These are phyloP conservation scores for Baudoinia panamericana DNA, from an alignment of 495 filamentous ascomycete species.

Conservation along the genomic window DNA sequence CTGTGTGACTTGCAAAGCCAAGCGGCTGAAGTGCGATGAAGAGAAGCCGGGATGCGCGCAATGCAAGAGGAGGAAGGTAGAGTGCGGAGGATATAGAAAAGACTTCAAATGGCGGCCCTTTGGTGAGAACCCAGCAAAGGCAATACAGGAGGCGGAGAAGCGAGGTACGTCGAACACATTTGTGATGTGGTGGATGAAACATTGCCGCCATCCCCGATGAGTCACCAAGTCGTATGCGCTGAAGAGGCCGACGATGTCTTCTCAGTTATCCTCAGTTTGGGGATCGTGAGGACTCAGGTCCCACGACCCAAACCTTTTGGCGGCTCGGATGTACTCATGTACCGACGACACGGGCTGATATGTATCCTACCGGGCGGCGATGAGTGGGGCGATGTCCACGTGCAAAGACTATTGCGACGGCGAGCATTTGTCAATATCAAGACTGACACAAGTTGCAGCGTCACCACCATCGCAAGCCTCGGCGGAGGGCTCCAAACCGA, in stretches of 20 bases:
- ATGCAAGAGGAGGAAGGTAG: conserved; percentile 55
- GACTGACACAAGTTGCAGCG: too few species aligned
- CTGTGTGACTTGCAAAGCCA: conserved; percentile 70
- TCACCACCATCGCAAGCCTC: conserved; percentile 5
- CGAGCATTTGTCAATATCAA: too few species aligned
- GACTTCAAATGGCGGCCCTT: conserved; percentile 77
- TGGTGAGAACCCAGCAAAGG: conserved; percentile 39
- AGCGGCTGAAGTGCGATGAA: conserved; percentile 72
- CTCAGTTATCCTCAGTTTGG: too few species aligned
- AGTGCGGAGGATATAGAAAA: conserved; percentile 69
- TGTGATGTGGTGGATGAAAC: background rate
- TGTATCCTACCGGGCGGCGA: too few species aligned
- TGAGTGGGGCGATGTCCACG: too few species aligned
- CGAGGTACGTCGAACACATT: conserved; percentile 8
- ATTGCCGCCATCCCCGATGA: too few species aligned
- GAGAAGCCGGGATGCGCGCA: conserved; percentile 63
- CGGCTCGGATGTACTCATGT: too few species aligned
- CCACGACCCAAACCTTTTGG: too few species aligned
- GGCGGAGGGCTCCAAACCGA: conserved; percentile 3
- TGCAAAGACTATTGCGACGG: too few species aligned
- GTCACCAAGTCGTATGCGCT: background rate
- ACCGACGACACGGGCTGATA: too few species aligned
- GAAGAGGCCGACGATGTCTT: background rate
- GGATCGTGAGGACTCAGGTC: too few species aligned
- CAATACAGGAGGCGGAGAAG: conserved; percentile 15